phyloP scores from a whole-genome alignment of 768 basidiomycete species.

The Collybia sordida region DNA sequence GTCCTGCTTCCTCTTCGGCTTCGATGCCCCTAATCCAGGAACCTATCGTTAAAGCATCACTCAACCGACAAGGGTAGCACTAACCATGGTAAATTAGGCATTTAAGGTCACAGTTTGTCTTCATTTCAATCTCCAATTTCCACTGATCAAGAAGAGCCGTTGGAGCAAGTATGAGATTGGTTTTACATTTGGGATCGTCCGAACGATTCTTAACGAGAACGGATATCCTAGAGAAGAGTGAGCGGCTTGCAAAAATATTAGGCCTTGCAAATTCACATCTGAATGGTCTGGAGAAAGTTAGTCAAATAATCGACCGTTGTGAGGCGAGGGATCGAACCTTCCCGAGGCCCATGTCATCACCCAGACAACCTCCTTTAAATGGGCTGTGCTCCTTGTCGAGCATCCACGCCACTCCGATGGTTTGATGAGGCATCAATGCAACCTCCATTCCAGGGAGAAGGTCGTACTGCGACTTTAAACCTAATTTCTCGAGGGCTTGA shows the following conservation, averaged over 20 bases:
- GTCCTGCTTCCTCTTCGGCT: conserved; percentile 44
- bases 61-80: not conserved
- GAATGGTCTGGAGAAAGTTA: conserved; percentile 38
- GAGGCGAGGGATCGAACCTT: conserved; percentile 35
- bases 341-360: conserved; percentile 62
- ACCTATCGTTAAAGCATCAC: not conserved
- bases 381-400: conserved; percentile 41
- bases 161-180: conserved; percentile 68
- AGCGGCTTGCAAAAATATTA: not conserved
- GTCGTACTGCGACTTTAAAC: conserved; percentile 45
- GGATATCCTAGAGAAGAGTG: conserved; percentile 46
- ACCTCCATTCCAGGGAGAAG: conserved; percentile 59
- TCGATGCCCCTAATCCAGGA: conserved; percentile 37
- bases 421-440: conserved; percentile 67
- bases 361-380: conserved; percentile 47
- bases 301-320: not conserved
- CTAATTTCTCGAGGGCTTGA: conserved; percentile 52
- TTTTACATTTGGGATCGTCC: conserved; percentile 49
- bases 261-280: conserved; percentile 32
- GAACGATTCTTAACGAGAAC: conserved; percentile 55
- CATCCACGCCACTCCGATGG: conserved; percentile 66
- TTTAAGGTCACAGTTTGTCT: conserved; percentile 46
- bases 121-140: conserved; percentile 59
- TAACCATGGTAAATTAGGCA: conserved; percentile 65
- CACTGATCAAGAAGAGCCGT: conserved; percentile 68